Conservation (phyloP, 805 yeast genomes). For the Maudiozyma pseudohumilis region DNA sequence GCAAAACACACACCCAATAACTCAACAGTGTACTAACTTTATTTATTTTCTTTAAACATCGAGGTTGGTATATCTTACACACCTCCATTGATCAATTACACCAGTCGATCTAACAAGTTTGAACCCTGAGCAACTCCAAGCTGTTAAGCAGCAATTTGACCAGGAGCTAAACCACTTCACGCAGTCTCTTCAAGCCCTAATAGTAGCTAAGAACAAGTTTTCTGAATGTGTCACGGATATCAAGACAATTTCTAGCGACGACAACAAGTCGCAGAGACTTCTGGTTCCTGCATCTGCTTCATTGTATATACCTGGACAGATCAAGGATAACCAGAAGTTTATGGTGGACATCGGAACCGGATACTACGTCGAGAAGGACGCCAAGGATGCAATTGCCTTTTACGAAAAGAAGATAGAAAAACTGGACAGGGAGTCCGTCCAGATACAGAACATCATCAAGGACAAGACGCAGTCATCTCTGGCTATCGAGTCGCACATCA, state of each 20-base stretch:
- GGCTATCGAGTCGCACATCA: constrained; percentile 26
- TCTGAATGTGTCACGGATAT: constrained; percentile 71
- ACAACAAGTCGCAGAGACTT: constrained; percentile 40
- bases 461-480: constrained; percentile 49
- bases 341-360: constrained; percentile 96
- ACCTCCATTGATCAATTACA: too few species aligned
- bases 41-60: too few species aligned
- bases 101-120: constrained; percentile 59
- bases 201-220: constrained; percentile 73
- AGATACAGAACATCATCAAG: constrained; percentile 62
- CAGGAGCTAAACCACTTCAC: constrained; percentile 80
- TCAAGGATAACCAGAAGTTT: constrained; percentile 54
- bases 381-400: constrained; percentile 56
- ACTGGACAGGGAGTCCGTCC: constrained; percentile 59
- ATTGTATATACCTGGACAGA: constrained; percentile 77
- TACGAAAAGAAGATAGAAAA: constrained; percentile 67
- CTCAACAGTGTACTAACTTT: too few species aligned
- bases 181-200: constrained; percentile 72
- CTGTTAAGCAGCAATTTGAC: constrained; percentile 73
- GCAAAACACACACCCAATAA: too few species aligned
- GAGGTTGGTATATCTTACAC: too few species aligned
- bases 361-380: constrained; percentile 75
- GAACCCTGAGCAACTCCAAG: constrained; percentile 74
- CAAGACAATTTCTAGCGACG: constrained; percentile 37
- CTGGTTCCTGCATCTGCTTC: constrained; percentile 86